A percentile compares a stretch with the other conserved stretches of the same genome.
These are phyloP conservation scores for Tremellales sp. DNA, from an alignment of 1,284 basidiomycete species.

Conservation along the genomic window DNA sequence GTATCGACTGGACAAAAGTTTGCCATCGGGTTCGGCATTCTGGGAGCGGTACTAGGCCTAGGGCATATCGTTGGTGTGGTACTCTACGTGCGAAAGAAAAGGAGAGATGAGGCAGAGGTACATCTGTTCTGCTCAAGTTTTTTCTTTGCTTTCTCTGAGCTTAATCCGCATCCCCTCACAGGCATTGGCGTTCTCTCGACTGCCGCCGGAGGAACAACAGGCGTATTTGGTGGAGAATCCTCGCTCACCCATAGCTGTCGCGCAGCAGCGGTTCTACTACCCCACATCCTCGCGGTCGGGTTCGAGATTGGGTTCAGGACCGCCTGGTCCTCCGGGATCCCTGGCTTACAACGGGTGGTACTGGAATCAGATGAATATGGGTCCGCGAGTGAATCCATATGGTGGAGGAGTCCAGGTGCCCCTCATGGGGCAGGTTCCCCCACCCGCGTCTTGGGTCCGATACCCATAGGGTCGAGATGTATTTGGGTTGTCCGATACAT, in stretches of 20 bases:
- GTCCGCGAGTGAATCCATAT: too few relatives aligned
- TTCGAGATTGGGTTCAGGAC: conserved; percentile 1
- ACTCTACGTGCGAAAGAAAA: conserved; percentile 28
- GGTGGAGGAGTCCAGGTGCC: too few relatives aligned
- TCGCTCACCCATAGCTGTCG: conserved; percentile 27
- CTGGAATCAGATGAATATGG: conserved; percentile 14
- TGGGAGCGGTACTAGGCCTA: conserved; percentile 28
- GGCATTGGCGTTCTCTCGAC: conserved; percentile 35
- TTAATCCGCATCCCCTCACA: conserved; percentile 9
- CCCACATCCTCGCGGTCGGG: conserved; percentile 9
- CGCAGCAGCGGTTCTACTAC: not conserved
- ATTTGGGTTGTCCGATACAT: too few relatives aligned
- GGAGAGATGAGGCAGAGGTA: conserved; percentile 32
- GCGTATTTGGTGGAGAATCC: conserved; percentile 40
- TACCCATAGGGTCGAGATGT: too few relatives aligned
- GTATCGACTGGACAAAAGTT: conserved; percentile 18
- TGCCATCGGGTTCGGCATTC: conserved; percentile 33
- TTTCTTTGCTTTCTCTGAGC: not conserved
- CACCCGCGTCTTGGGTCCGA: too few relatives aligned
- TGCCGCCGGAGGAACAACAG: conserved; percentile 33
- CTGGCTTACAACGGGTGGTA: conserved; percentile 27
- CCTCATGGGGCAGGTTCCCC: too few relatives aligned
- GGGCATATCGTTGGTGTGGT: conserved; percentile 22
- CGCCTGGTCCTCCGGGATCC: conserved; percentile 21
- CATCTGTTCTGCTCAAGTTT: conserved; percentile 11